Evolutionary conservation across 805 yeast species (phyloP).

Genomic region (Yarrowia sp.): DNA sequence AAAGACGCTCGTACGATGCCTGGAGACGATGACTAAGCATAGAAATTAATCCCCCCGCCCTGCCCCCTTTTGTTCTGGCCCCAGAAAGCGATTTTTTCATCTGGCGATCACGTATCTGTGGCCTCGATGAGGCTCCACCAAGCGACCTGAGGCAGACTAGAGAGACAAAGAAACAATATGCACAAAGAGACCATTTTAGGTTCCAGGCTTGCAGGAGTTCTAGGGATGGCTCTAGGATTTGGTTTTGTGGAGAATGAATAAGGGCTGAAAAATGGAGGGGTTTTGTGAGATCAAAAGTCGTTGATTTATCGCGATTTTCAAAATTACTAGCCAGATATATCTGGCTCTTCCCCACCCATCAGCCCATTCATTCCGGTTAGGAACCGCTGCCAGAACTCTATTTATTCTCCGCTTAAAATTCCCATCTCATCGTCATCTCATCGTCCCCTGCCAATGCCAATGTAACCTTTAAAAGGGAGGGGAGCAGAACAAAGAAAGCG

Average conservation of each 20-base stretch:
- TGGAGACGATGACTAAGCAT: no score
- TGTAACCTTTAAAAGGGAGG: constrained; percentile 20
- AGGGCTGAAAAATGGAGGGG: neutral
- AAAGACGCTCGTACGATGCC: no score
- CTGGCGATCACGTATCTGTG: constrained; percentile 19
- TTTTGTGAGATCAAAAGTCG: no score
- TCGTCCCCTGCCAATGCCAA: constrained; percentile 25
- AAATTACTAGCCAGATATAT: no score
- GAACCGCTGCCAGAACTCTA: neutral
- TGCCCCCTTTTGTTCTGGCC: neutral
- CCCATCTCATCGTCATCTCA: constrained; percentile 25
- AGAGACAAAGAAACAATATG: neutral
- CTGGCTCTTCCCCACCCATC: neutral
- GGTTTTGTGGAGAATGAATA: neutral
- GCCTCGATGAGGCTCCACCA: constrained; percentile 22
- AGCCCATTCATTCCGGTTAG: neutral
- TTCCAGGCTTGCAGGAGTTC: neutral
- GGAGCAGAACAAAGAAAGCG: constrained; percentile 5
- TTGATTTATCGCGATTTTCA: no score
- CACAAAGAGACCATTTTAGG: neutral
- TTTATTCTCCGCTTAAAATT: constrained; percentile 15
- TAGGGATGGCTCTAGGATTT: neutral
- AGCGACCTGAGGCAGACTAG: constrained; percentile 18
- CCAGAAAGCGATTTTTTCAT: neutral
- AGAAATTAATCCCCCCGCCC: no score